Evolutionary conservation across 257 asterid species (phyloP).

Genomic region (Solanum chiquidenum): DNA sequence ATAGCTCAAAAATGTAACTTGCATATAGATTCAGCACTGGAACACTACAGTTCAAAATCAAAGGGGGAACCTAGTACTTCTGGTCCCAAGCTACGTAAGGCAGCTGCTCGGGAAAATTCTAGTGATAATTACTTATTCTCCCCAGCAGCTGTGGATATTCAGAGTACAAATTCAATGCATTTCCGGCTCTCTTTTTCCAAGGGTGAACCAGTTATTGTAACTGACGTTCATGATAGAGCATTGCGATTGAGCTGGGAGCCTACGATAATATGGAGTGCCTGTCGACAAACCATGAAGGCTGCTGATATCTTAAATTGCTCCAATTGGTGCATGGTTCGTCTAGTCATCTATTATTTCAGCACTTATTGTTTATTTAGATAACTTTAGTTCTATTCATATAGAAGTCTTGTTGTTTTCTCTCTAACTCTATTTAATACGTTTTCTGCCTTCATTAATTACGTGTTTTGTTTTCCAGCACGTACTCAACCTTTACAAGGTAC

Average conservation of each 20-base stretch:
- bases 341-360: not conserved
- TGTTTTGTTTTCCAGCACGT: not conserved
- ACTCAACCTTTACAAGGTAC: not conserved
- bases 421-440: not conserved
- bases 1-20: constrained; percentile 2
- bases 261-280: constrained; percentile 98
- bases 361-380: not conserved
- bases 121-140: constrained; percentile 52
- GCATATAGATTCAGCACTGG: constrained; percentile 4
- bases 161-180: constrained; percentile 44
- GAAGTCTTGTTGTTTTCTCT: not conserved
- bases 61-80: constrained; percentile 6
- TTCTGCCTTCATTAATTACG: not conserved
- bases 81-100: constrained; percentile 24
- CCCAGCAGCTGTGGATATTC: constrained; percentile 47
- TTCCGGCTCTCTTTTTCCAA: constrained; percentile 65
- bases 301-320: constrained; percentile 63
- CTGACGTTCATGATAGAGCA: constrained; percentile 55
- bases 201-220: constrained; percentile 84
- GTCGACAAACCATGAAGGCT: constrained; percentile 43
- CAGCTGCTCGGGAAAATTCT: constrained; percentile 46
- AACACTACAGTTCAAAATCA: constrained; percentile 31
- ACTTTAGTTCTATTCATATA: too few species aligned
- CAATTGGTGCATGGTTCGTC: constrained; percentile 46
- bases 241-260: constrained; percentile 95